These are phyloP conservation scores for Borealophlyctis nickersoniae DNA, from an alignment of 192 early-diverging fungal genomes.

Conservation along the genomic window DNA sequence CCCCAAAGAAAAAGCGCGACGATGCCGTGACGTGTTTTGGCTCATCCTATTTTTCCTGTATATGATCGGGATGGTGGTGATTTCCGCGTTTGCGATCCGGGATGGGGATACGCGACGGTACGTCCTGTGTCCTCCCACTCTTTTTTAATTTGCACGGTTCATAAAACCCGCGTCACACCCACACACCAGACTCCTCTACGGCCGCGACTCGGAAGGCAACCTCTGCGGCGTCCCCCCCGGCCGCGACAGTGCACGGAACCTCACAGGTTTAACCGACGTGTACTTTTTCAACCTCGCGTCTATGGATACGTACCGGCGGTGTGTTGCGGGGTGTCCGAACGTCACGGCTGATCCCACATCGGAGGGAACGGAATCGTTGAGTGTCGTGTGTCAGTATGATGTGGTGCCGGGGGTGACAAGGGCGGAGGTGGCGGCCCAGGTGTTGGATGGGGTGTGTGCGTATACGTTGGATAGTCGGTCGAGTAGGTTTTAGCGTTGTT, in stretches of 20 bases:
- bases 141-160: neutral
- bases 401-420: conserved; percentile 6
- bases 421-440: neutral
- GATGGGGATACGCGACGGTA: conserved; percentile 28
- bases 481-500: neutral
- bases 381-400: conserved; percentile 28
- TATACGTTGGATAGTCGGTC: neutral
- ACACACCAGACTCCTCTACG: conserved; percentile 16
- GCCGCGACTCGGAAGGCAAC: conserved; percentile 36
- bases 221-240: conserved; percentile 26
- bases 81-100: conserved; percentile 21
- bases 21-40: conserved; percentile 26
- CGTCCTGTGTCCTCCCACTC: neutral
- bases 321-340: conserved; percentile 24
- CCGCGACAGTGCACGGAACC: conserved; percentile 24
- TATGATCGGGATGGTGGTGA: conserved; percentile 23
- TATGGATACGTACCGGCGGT: conserved; percentile 11
- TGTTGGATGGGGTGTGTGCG: neutral
- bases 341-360: neutral
- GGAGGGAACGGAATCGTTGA: no score
- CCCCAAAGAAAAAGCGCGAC: neutral
- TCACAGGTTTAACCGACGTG: conserved; percentile 9
- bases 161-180: neutral
- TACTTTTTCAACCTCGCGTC: conserved; percentile 20
- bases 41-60: conserved; percentile 27